Percentiles rank a stretch among this genome's conserved stretches.
Conservation (phyloP, 2,329 filamentous ascomycete genomes). For the Pseudogymnoascus sp. region DNA sequence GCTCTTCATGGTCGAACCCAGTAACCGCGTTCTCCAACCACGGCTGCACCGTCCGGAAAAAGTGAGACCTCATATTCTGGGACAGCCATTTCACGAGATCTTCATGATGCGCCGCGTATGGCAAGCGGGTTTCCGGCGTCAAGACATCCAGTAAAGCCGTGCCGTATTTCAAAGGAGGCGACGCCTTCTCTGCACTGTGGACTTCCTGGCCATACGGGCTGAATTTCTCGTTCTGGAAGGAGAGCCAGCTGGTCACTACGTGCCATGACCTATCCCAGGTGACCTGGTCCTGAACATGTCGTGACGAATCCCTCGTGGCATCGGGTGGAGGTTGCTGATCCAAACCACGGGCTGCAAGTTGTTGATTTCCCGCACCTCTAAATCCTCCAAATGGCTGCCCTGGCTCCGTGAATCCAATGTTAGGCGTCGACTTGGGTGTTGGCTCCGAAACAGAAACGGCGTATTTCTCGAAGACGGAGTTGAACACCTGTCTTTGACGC, state of each 20-base stretch:
- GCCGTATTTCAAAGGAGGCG: conserved; percentile 33
- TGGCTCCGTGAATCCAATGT: conserved; percentile 18
- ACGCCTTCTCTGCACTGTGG: conserved; percentile 21
- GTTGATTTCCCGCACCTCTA: background rate
- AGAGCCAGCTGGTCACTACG: conserved; percentile 48
- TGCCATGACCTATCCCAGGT: conserved; percentile 57
- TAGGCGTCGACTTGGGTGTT: conserved; percentile 24
- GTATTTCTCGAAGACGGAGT: conserved; percentile 24
- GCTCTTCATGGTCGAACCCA: conserved; percentile 33
- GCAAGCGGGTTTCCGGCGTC: conserved; percentile 38
- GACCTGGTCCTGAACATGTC: conserved; percentile 34
- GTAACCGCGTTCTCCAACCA: conserved; percentile 37
- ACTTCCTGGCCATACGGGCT: conserved; percentile 30
- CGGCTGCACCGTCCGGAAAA: conserved; percentile 50
- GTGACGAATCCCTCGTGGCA: background rate
- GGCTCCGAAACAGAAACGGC: conserved; percentile 22
- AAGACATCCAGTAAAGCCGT: conserved; percentile 47
- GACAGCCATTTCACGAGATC: conserved; percentile 53
- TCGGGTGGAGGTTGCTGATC: background rate
- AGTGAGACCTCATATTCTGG: conserved; percentile 53
- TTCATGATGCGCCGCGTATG: conserved; percentile 44
- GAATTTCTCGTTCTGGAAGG: conserved; percentile 39
- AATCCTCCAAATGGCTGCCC: conserved; percentile 22
- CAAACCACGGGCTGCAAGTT: background rate
- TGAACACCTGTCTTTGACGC: conserved; percentile 24